Evolutionary conservation across 2,329 filamentous ascomycete genomes (phyloP).

Genomic region (Chrysoporthe puriensis): DNA sequence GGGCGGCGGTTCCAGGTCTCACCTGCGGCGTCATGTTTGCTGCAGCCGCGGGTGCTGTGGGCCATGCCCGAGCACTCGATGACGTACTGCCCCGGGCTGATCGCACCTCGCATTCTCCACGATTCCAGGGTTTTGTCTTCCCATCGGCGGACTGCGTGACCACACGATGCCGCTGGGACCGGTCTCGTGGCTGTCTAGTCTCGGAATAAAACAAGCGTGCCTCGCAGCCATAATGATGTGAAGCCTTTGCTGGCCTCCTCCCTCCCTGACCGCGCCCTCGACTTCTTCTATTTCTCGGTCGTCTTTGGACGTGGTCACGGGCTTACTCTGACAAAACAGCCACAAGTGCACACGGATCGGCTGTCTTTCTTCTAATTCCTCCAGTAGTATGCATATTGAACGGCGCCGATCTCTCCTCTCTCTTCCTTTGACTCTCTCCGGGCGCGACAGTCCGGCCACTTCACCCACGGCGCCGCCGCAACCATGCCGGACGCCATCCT

Average conservation of each 20-base stretch:
- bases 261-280: not conserved
- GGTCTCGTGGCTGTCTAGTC: constrained; percentile 5
- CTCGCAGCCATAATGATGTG: not conserved
- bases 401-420: not conserved
- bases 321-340: not conserved
- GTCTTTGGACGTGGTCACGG: not conserved
- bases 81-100: not conserved
- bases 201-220: not conserved
- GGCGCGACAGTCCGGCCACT: not conserved
- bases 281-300: not conserved
- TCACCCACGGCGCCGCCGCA: not conserved
- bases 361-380: not conserved
- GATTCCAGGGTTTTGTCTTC: not conserved
- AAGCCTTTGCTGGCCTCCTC: not conserved
- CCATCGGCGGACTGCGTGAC: not conserved
- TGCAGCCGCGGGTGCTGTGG: not conserved
- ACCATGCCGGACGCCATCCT: constrained; percentile 29
- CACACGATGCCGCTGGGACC: not conserved
- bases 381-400: not conserved
- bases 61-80: not conserved
- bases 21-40: no score
- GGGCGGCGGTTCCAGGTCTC: no score
- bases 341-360: not conserved
- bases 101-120: constrained; percentile 1
- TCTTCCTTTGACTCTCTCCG: not conserved